phyloP scores from a whole-genome alignment of 1,139 yeast genomes.

The Candida tropicalis region DNA sequence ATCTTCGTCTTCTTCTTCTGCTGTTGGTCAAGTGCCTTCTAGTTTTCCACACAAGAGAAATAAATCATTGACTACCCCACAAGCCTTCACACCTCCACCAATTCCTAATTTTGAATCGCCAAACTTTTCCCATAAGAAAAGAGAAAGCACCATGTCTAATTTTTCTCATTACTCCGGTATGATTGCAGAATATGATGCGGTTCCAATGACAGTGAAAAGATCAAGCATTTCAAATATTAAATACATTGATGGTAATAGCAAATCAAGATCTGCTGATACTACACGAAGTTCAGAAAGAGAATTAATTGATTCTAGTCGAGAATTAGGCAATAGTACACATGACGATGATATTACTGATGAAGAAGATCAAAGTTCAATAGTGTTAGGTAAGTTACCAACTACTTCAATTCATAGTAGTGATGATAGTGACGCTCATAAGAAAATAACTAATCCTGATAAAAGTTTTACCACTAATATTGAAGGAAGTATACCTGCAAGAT shows the following conservation, averaged over 20 bases:
- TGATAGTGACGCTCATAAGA: slow-evolving; percentile 1
- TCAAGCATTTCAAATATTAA: slow-evolving; percentile 15
- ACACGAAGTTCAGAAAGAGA: not conserved
- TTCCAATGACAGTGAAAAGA: slow-evolving; percentile 23
- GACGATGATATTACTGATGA: slow-evolving; percentile 9
- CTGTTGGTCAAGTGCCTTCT: no score
- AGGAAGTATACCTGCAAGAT: slow-evolving; percentile 45
- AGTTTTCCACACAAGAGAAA: not conserved
- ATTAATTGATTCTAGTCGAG: slow-evolving; percentile 4
- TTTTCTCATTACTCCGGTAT: slow-evolving; percentile 34
- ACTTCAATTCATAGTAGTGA: not conserved
- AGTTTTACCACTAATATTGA: slow-evolving; percentile 41
- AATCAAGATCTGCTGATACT: slow-evolving; percentile 1
- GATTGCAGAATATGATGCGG: slow-evolving; percentile 24
- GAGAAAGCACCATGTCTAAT: slow-evolving; percentile 31
- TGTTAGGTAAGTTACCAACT: slow-evolving; percentile 22
- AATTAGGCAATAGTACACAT: not conserved
- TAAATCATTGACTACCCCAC: slow-evolving; percentile 1
- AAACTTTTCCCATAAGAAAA: slow-evolving; percentile 7
- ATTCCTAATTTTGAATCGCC: not conserved
- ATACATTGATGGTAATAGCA: slow-evolving; percentile 6
- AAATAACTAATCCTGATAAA: slow-evolving; percentile 27
- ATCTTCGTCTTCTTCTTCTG: not conserved
- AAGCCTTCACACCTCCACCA: not conserved
- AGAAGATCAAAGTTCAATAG: slow-evolving; percentile 16